These are phyloP conservation scores for Trapa bicornis DNA, from an alignment of 345 rosid genomes.

Conservation along the genomic window DNA sequence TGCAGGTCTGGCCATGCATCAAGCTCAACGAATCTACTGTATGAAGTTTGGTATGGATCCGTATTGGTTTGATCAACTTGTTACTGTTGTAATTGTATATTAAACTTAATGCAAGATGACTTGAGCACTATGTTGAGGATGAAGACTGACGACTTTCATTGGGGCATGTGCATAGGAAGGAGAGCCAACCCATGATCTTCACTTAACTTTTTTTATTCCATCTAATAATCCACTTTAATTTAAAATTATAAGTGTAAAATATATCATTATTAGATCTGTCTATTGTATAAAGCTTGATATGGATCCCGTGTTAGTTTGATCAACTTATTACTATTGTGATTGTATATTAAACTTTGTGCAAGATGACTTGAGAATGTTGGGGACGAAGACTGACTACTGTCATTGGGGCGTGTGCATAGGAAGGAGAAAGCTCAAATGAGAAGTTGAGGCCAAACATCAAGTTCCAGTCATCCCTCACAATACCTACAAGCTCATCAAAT, in stretches of 20 bases:
- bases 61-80: neutral
- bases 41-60: no score
- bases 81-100: neutral
- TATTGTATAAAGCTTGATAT: no score
- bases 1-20: constrained; percentile 32
- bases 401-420: constrained; percentile 34
- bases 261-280: no score
- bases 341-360: constrained; percentile 8
- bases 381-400: constrained; percentile 26
- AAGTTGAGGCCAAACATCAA: constrained; percentile 6
- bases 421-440: constrained; percentile 39
- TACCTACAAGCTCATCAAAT: no score
- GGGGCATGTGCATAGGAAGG: constrained; percentile 36
- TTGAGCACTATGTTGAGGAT: constrained; percentile 37
- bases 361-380: constrained; percentile 24
- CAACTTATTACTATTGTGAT: neutral
- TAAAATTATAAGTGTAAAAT: no score
- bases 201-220: no score
- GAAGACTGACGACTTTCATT: constrained; percentile 15
- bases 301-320: neutral
- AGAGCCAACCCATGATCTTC: no score
- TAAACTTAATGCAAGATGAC: constrained; percentile 17
- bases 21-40: constrained; percentile 7
- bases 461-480: no score
- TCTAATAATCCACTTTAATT: no score